phyloP scores from a whole-genome alignment of 176 grass and related monocot genomes.

The Oryza coarctata region DNA sequence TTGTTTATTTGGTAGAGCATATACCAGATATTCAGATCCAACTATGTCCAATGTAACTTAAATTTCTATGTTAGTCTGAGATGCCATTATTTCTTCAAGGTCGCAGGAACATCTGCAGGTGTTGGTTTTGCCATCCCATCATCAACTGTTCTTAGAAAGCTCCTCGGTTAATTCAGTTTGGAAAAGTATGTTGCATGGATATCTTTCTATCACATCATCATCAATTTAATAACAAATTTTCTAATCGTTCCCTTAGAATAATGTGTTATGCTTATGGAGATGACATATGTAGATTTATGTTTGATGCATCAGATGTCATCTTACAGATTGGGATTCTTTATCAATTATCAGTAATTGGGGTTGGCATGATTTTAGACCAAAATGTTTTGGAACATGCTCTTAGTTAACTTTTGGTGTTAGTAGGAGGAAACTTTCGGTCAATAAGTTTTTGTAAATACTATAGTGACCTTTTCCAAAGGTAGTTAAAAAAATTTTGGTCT shows the following conservation, averaged over 20 bases:
- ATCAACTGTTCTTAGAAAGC: constrained; percentile 82
- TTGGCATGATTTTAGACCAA: neutral
- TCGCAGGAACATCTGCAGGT: constrained; percentile 85
- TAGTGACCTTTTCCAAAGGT: neutral
- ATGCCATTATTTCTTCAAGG: constrained; percentile 33
- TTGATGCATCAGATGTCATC: constrained; percentile 6
- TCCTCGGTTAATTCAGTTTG: constrained; percentile 92
- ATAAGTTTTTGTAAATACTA: neutral
- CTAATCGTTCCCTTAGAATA: neutral
- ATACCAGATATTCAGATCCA: constrained; percentile 25
- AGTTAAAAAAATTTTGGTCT: neutral
- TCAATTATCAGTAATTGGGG: neutral
- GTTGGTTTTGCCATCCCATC: constrained; percentile 95
- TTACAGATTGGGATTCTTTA: neutral
- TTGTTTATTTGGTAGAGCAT: neutral
- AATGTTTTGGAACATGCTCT: constrained; percentile 7
- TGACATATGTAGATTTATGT: neutral
- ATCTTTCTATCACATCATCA: constrained; percentile 7
- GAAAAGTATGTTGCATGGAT: constrained; percentile 62
- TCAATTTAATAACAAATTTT: neutral
- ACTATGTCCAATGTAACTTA: neutral
- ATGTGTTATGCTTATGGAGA: neutral
- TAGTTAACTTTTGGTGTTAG: neutral
- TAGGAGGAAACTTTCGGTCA: neutral
- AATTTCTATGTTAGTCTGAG: constrained; percentile 25